Base-by-base conservation (phyloP, 192 early-diverging fungal genomes). In the Coemansia sp. region DNA sequence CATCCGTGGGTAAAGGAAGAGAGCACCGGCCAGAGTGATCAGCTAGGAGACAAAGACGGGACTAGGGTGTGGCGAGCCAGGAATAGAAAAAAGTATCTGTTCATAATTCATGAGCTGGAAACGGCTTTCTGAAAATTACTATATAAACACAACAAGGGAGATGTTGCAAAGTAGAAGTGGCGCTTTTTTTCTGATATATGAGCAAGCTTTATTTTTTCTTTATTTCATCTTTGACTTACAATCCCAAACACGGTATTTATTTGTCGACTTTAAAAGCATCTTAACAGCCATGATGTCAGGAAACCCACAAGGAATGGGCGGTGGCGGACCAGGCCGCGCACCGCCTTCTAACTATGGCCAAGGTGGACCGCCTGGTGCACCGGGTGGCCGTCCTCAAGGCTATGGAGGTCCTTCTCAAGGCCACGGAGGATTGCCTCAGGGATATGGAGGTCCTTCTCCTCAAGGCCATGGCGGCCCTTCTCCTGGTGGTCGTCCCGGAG, bases 241-340 rank as follows among this genome's bases (percentile, higher is more conserved):
- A 26, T 26, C 26, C 26, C 26, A 26, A 26, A 26, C 26, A 26
- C 26, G 26, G 26, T 26, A 26, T 26, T 49, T 49, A 7, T 6
- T 49, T 18, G 47, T 13, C 13, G n/a, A 21, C 9, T 26, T 8
- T 54, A 26, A 54, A 18, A 22, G 11, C 3, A 11, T 11, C 1
- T 54, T 13, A 26, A 26, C 19, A 56, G 26, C 21, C 39, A 71
- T 71, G 68, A 41, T 43, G 45, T 71, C 63, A 22, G 68, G 68
- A 32, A 63, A 58, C 40, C 68, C 62, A 45, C 68, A 71, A 64
- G 68, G 62, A 52, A 11, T 45, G 12, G 65, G 65, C 22, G 59
- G 19, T 21, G 65, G 65, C 13, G 59, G 19, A 16, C 67, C 59
- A 21, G 67, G 61, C 8, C 45, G 41, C 47, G 63, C 48, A 52